These are phyloP conservation scores for Chenopodium quinoa DNA, from an alignment of 148 eudicot species.

Conservation along the genomic window DNA sequence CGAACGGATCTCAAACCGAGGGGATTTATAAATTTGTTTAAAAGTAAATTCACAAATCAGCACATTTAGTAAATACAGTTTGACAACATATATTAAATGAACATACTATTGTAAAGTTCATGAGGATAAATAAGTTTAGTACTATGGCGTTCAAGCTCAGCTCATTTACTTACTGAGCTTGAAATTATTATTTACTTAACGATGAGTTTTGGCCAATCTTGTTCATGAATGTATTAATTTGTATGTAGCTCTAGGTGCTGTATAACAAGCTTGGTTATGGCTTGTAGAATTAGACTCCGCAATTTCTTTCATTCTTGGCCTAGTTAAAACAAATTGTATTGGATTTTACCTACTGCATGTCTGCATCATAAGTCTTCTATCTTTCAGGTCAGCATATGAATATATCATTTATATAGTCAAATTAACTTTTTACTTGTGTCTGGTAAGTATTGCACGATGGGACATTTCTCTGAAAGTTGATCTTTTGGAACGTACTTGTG, in stretches of 20 bases:
- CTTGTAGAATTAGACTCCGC: not conserved
- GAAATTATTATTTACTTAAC: too few relatives aligned
- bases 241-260: not conserved
- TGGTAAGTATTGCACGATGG: not conserved
- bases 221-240: not conserved
- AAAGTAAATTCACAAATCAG: too few relatives aligned
- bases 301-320: not conserved
- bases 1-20: not conserved
- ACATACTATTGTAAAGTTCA: not conserved
- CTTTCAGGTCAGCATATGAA: not conserved
- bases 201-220: not conserved
- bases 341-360: not conserved
- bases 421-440: not conserved
- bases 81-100: not conserved
- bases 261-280: not conserved
- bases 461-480: not conserved
- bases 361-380: not conserved
- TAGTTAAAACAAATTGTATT: not conserved
- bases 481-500: not conserved
- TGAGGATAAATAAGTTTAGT: not conserved
- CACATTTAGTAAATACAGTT: not conserved
- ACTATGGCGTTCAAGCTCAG: too few relatives aligned
- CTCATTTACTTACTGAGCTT: too few relatives aligned
- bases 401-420: not conserved
- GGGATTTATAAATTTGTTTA: too few relatives aligned